These are phyloP conservation scores for Ulota crispa DNA, from an alignment of 225 moss, liverwort and hornwort genomes.

Conservation along the genomic window DNA sequence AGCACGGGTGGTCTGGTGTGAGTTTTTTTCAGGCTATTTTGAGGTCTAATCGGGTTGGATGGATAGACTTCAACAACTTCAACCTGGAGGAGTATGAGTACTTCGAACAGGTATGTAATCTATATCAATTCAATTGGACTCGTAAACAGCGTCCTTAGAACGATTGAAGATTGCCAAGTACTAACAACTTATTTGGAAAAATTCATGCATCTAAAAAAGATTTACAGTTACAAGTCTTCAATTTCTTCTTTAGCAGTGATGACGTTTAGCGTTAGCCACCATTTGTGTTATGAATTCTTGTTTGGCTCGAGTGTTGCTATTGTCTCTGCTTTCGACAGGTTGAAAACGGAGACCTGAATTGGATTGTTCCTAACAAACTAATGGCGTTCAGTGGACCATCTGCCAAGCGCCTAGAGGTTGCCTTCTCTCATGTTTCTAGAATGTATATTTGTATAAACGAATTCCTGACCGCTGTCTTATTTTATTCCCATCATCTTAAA, in stretches of 20 bases:
- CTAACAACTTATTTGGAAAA: neutral
- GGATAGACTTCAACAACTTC: slow-evolving; percentile 96
- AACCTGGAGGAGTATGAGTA: slow-evolving; percentile 98
- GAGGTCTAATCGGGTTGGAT: slow-evolving; percentile 78
- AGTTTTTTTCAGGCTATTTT: slow-evolving; percentile 60
- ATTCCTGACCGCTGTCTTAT: neutral
- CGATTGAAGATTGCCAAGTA: neutral
- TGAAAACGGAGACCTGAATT: slow-evolving; percentile 96
- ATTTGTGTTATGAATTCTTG: neutral
- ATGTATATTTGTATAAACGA: neutral
- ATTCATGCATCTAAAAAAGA: neutral
- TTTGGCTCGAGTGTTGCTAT: neutral
- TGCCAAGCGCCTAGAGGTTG: slow-evolving; percentile 87
- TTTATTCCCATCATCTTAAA: neutral
- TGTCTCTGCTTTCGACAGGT: slow-evolving; percentile 50
- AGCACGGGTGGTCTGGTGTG: neutral
- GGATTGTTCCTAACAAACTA: slow-evolving; percentile 97
- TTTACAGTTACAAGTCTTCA: neutral
- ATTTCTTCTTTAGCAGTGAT: neutral
- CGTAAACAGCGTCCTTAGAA: neutral
- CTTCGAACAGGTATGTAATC: slow-evolving; percentile 76
- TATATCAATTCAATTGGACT: neutral
- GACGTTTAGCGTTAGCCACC: neutral
- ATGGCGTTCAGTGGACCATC: slow-evolving; percentile 98
- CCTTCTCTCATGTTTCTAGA: slow-evolving; percentile 5